Conservation (phyloP, 2,329 filamentous ascomycete genomes). For the Curvularia verruculosa region DNA sequence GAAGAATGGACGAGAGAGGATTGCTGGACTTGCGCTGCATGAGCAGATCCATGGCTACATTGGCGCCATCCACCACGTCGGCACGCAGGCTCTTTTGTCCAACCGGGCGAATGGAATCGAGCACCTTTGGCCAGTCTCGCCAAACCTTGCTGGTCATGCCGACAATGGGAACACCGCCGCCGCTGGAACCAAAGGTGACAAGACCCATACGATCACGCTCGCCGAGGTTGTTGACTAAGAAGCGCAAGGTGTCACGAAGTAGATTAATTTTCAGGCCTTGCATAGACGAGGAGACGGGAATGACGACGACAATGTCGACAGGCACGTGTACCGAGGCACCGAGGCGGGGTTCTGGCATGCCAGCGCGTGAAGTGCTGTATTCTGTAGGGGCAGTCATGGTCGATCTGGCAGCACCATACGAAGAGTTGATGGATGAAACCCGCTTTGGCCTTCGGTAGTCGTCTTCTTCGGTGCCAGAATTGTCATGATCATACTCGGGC, state of each 20-base stretch:
- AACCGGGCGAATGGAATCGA: slow-evolving; percentile 87
- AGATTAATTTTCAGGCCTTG: slow-evolving; percentile 98
- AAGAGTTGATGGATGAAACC: slow-evolving; percentile 83
- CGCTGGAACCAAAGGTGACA: slow-evolving; percentile 94
- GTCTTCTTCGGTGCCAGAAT: slow-evolving; percentile 86
- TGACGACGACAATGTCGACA: slow-evolving; percentile 93
- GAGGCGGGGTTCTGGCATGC: slow-evolving; percentile 53
- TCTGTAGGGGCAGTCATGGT: slow-evolving; percentile 89
- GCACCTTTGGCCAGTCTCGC: slow-evolving; percentile 85
- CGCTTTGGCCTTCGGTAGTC: slow-evolving; percentile 74
- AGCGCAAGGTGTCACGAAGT: slow-evolving; percentile 87
- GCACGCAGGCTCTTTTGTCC: slow-evolving; percentile 96
- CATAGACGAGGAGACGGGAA: slow-evolving; percentile 98
- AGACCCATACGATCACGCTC: slow-evolving; percentile 96
- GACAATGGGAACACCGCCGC: slow-evolving; percentile 92
- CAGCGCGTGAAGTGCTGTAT: slow-evolving; percentile 72
- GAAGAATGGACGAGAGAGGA: slow-evolving; percentile 89
- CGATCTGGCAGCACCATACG: slow-evolving; percentile 81
- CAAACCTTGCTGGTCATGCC: slow-evolving; percentile 97
- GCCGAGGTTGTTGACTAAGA: slow-evolving; percentile 87
- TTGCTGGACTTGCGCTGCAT: slow-evolving; percentile 98
- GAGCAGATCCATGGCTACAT: slow-evolving; percentile 96
- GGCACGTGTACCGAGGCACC: slow-evolving; percentile 77
- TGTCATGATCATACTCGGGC: slow-evolving; percentile 77
- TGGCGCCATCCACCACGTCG: slow-evolving; percentile 96